These are phyloP conservation scores for Blastomyces silverae DNA, from an alignment of 2,329 filamentous ascomycete genomes.

Conservation along the genomic window DNA sequence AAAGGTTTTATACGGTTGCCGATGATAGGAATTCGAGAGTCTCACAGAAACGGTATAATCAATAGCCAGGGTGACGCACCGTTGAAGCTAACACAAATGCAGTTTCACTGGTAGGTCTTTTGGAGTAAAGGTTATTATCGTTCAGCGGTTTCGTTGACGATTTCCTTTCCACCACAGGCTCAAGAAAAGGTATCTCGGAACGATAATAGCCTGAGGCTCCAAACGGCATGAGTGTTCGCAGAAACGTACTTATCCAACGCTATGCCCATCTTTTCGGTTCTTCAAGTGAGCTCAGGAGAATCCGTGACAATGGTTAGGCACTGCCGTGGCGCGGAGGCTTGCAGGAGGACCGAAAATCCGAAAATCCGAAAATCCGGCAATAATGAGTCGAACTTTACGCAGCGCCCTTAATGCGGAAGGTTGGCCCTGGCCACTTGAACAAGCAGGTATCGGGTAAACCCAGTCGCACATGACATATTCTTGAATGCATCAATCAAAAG, in stretches of 20 bases:
- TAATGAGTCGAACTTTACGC: constrained; percentile 6
- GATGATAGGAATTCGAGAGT: constrained; percentile 5
- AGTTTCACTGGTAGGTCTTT: background rate
- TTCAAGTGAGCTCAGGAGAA: constrained; percentile 5
- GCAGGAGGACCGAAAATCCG: constrained; percentile 5
- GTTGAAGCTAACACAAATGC: background rate
- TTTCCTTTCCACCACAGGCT: background rate
- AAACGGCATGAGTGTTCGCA: background rate
- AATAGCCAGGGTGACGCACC: background rate
- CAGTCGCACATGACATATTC: constrained; percentile 15
- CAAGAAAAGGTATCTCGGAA: background rate
- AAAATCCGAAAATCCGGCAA: constrained; percentile 9
- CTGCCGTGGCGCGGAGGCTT: constrained; percentile 9
- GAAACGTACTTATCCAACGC: background rate
- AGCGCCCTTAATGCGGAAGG: constrained; percentile 4
- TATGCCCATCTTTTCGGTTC: background rate
- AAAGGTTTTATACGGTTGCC: background rate
- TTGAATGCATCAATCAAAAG: constrained; percentile 14
- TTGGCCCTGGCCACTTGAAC: background rate
- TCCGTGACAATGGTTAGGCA: constrained; percentile 12
- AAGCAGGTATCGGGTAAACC: constrained; percentile 7
- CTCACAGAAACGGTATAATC: constrained; percentile 10
- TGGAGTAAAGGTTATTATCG: background rate
- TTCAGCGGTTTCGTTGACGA: background rate
- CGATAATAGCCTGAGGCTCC: background rate